A percentile compares a stretch with the other conserved stretches of the same genome.
phyloP scores from a whole-genome alignment of 768 basidiomycete genomes.

The Tricholoma saponaceum region DNA sequence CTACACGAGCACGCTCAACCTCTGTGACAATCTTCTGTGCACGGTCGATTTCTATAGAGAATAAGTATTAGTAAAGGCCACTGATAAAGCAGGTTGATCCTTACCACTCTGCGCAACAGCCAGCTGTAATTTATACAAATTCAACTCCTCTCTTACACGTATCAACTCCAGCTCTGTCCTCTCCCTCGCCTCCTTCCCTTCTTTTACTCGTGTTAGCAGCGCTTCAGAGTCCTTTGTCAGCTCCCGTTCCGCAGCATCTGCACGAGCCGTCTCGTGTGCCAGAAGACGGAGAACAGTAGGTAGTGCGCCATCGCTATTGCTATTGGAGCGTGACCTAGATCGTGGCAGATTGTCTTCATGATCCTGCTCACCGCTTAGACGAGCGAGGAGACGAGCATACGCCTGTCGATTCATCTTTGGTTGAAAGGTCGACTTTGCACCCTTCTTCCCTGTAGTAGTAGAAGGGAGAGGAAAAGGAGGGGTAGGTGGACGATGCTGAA shows the following conservation, averaged over 20 bases:
- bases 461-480: constrained; percentile 5
- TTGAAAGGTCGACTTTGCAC: neutral
- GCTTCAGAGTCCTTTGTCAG: constrained; percentile 17
- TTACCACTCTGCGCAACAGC: constrained; percentile 51
- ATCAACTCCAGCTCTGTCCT: constrained; percentile 27
- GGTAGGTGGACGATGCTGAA: constrained; percentile 6
- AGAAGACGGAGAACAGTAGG: constrained; percentile 15
- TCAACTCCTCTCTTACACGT: constrained; percentile 42
- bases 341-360: neutral
- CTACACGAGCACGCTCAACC: constrained; percentile 43
- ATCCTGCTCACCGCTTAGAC: neutral
- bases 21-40: constrained; percentile 50
- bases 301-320: constrained; percentile 1
- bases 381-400: constrained; percentile 1
- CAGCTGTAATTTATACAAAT: constrained; percentile 54
- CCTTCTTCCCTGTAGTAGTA: neutral
- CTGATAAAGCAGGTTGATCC: neutral
- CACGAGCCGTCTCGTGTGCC: constrained; percentile 32
- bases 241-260: constrained; percentile 33
- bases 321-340: constrained; percentile 5
- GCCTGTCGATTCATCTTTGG: constrained; percentile 3
- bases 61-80: neutral
- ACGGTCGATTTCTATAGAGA: constrained; percentile 39
- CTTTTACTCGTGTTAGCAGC: constrained; percentile 27
- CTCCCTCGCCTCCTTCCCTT: constrained; percentile 25